Base-by-base conservation (phyloP, 768 basidiomycete genomes). In the Mycena crocata region DNA sequence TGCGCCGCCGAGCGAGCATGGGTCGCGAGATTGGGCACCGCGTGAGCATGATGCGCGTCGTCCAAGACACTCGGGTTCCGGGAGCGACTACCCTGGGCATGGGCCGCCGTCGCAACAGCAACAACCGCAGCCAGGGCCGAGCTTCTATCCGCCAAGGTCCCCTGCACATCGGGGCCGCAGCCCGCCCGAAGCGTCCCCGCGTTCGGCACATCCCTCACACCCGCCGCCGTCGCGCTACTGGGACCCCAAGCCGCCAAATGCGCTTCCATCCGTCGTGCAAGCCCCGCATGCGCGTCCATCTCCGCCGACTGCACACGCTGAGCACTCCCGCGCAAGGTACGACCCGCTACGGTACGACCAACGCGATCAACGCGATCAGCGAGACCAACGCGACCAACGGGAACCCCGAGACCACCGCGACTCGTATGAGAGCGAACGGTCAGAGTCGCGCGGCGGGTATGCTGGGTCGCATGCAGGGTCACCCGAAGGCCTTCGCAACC, bases 301-400 rank as follows among this genome's bases (percentile, higher is more conserved):
- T 3, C 79, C 78, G 12, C 74, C 73, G 39, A 73, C 77, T 7
- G 76, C 76, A 13, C 80, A 79, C 32, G 80, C 81, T 14, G 88
- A 88, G 55, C 80, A 75, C 30, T 72, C 83, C 0, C 79, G 87
- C n/a, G n/a, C n/a, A 68, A 83, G 91, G 21, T 93, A 92, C 67
- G 91, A 92, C 70, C 90, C 90, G 8, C n/a, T n/a, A n/a, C 81
- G 86, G 24, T 85, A 85, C 66, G 87, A 88, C 72, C 85, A 76
- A n/a, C 79, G 83, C 21, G n/a, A n/a, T n/a, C n/a, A n/a, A n/a
- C n/a, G n/a, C n/a, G n/a, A n/a, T 86, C 87, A n/a, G 42, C 75
- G 78, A 45, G 80, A 66, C 46, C 67, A 66, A 54, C 78, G 68
- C 8, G 79, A 80, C 13, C n/a, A n/a, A n/a, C n/a, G n/a, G n/a